Percentiles rank a stretch among this genome's conserved stretches.
Conservation (phyloP, 257 asterid species). For the Capsicum chinense region DNA sequence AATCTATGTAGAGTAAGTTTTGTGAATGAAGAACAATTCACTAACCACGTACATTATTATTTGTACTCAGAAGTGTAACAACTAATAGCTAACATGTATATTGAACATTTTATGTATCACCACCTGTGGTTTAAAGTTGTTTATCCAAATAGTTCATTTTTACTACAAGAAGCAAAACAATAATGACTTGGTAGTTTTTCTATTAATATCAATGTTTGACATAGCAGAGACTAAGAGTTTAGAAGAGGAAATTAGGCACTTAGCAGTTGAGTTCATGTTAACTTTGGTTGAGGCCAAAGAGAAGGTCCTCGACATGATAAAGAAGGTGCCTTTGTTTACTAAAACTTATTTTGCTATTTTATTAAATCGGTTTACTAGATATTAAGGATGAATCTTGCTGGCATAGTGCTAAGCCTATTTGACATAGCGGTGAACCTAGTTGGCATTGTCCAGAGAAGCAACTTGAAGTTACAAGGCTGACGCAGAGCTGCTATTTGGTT, state of each 20-base stretch:
- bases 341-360: background rate
- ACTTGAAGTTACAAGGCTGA: slow-evolving; percentile 91
- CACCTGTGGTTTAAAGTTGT: background rate
- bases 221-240: background rate
- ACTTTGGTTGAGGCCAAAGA: background rate
- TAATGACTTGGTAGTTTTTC: background rate
- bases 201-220: background rate
- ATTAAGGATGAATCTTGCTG: slow-evolving; percentile 72
- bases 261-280: background rate
- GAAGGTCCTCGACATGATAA: background rate
- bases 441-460: slow-evolving; percentile 83
- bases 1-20: slow-evolving; percentile 45
- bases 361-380: slow-evolving; percentile 36
- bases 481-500: slow-evolving; percentile 74
- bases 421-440: background rate
- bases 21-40: background rate
- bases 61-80: background rate
- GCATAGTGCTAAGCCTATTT: no score
- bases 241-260: background rate
- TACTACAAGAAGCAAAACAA: background rate
- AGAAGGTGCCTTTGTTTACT: background rate
- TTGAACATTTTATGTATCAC: background rate
- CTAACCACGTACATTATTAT: background rate
- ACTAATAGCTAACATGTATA: background rate
- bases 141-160: background rate